phyloP scores from a whole-genome alignment of 768 basidiomycete species.

The Lenzites betulinus region DNA sequence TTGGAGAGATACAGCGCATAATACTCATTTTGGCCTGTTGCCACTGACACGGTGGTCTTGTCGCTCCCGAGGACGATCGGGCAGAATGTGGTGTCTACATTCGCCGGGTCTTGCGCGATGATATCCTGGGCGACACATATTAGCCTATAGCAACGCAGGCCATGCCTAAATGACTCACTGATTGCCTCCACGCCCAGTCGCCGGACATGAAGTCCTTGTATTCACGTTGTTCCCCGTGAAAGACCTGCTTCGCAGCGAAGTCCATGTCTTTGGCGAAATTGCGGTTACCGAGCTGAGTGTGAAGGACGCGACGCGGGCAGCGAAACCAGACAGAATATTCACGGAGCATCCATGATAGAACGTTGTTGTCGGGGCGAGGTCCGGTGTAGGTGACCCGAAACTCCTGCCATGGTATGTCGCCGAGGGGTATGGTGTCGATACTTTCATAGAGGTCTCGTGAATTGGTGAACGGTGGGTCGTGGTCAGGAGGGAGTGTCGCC shows the following conservation, averaged over 20 bases:
- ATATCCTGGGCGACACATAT: background rate
- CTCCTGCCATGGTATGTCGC: conserved; percentile 40
- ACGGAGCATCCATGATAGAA: conserved; percentile 30
- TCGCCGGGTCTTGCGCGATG: background rate
- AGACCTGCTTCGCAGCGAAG: conserved; percentile 22
- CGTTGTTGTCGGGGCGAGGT: background rate
- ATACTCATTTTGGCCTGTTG: conserved; percentile 31
- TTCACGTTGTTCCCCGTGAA: conserved; percentile 7
- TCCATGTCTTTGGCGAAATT: conserved; percentile 28
- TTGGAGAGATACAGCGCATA: conserved; percentile 31
- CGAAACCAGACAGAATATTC: conserved; percentile 28
- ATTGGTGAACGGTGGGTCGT: conserved; percentile 1
- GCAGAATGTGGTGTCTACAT: background rate
- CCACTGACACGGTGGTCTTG: conserved; percentile 28
- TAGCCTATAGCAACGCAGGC: background rate
- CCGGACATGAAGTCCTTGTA: conserved; percentile 22
- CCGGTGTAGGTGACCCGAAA: conserved; percentile 32
- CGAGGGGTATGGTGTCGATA: conserved; percentile 34
- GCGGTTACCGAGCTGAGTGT: conserved; percentile 22
- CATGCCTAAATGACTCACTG: background rate
- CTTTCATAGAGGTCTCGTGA: conserved; percentile 24
- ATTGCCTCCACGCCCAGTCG: conserved; percentile 9
- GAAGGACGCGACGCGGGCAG: conserved; percentile 16
- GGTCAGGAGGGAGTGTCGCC: background rate
- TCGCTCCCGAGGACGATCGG: background rate